Evolutionary conservation across 176 grass and related monocot genomes (phyloP).

Genomic region (Puya raimondii): DNA sequence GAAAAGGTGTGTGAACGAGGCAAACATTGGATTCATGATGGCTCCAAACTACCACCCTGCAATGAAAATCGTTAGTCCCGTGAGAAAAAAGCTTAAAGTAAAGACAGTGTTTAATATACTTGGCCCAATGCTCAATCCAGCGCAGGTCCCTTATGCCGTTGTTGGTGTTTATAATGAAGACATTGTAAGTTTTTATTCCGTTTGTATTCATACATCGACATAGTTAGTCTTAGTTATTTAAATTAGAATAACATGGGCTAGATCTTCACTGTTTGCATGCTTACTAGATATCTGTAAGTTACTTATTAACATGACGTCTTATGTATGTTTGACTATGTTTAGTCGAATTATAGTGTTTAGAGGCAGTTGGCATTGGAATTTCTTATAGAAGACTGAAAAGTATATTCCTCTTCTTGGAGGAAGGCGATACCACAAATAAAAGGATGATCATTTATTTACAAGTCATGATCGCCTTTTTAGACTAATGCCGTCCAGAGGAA

Average conservation of each 20-base stretch:
- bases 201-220: background rate
- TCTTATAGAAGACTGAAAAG: too few relatives aligned
- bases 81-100: conserved; percentile 88
- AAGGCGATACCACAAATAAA: too few relatives aligned
- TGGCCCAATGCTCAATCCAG: conserved; percentile 91
- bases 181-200: conserved; percentile 54
- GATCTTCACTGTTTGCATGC: background rate
- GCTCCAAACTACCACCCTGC: conserved; percentile 91
- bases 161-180: conserved; percentile 95
- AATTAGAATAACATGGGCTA: background rate
- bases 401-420: too few relatives aligned
- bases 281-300: background rate
- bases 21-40: conserved; percentile 98
- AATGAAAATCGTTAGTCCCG: conserved; percentile 84
- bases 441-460: too few relatives aligned
- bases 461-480: too few relatives aligned
- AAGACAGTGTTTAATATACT: conserved; percentile 99
- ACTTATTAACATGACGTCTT: background rate
- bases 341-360: too few relatives aligned
- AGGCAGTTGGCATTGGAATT: too few relatives aligned
- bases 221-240: background rate
- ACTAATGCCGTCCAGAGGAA: too few relatives aligned
- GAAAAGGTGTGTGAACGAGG: conserved; percentile 70
- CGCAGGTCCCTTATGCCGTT: conserved; percentile 82
- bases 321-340: background rate